Conservation (phyloP, 1,284 basidiomycete genomes). For the Ganoderma sp. region DNA sequence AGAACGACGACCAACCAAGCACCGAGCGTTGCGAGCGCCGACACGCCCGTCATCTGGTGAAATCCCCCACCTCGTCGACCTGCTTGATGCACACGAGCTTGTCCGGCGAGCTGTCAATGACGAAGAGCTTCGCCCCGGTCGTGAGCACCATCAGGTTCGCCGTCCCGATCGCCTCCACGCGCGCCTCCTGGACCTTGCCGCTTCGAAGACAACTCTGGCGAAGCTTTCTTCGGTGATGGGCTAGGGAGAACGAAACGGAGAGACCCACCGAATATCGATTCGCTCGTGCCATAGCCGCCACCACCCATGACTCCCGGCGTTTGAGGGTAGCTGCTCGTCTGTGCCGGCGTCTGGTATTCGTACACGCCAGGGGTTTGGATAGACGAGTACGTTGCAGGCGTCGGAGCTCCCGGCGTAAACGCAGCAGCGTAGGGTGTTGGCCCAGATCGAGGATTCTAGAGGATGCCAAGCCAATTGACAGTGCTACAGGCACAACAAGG, state of each 20-base stretch:
- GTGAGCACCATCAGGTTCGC: slow-evolving; percentile 25
- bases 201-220: slow-evolving; percentile 39
- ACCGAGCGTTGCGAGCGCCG: too few relatives aligned
- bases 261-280: slow-evolving; percentile 25
- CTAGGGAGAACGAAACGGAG: neutral
- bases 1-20: neutral
- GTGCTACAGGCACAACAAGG: neutral
- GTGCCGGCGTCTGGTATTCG: slow-evolving; percentile 47
- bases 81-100: slow-evolving; percentile 21
- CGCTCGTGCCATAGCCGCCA: slow-evolving; percentile 37
- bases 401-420: slow-evolving; percentile 28
- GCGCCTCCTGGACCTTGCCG: slow-evolving; percentile 46
- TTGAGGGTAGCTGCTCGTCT: slow-evolving; percentile 43
- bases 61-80: slow-evolving; percentile 30
- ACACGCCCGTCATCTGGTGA: slow-evolving; percentile 5
- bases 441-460: slow-evolving; percentile 17
- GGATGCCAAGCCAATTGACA: neutral
- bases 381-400: slow-evolving; percentile 34
- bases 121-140: slow-evolving; percentile 26
- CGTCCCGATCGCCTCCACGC: slow-evolving; percentile 30
- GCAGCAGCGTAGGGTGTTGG: slow-evolving; percentile 25
- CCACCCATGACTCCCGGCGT: slow-evolving; percentile 54
- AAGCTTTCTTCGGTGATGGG: neutral
- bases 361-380: slow-evolving; percentile 53
- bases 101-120: slow-evolving; percentile 24